Conservation (phyloP, 129 eudicot genomes). For the Tanacetum coccineum region DNA sequence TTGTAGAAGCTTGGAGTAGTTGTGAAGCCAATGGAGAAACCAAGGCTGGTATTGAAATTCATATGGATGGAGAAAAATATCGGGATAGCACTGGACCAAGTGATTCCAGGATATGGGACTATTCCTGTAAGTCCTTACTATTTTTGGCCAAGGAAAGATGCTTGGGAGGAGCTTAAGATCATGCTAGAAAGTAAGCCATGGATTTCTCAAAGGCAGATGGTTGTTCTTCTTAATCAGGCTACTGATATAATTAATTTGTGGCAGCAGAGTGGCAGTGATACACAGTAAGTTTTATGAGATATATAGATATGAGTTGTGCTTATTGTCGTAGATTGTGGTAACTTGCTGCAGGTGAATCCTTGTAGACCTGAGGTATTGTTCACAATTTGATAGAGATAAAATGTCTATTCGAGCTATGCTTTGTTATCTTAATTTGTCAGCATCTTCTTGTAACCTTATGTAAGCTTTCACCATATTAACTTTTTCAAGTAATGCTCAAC, state of each 20-base stretch:
- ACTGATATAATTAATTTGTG: slow-evolving; percentile 90
- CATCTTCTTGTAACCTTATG: neutral
- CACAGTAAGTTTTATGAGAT: slow-evolving; percentile 21
- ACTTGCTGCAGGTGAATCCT: neutral
- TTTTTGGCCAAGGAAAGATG: slow-evolving; percentile 97
- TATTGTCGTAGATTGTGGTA: slow-evolving; percentile 23
- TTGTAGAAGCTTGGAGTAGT: slow-evolving; percentile 66
- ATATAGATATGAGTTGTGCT: slow-evolving; percentile 1
- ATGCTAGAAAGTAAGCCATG: slow-evolving; percentile 89
- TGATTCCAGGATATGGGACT: slow-evolving; percentile 85
- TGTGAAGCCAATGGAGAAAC: slow-evolving; percentile 72
- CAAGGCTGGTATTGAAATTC: slow-evolving; percentile 82
- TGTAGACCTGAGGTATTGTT: slow-evolving; percentile 11
- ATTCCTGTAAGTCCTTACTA: slow-evolving; percentile 84
- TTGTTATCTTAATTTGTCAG: neutral
- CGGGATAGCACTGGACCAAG: slow-evolving; percentile 78
- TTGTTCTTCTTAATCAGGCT: slow-evolving; percentile 85
- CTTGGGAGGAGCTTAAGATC: slow-evolving; percentile 85
- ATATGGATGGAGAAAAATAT: slow-evolving; percentile 93
- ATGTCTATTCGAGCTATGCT: neutral
- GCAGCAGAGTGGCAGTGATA: slow-evolving; percentile 71
- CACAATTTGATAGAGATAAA: slow-evolving; percentile 7
- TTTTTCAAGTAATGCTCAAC: no score
- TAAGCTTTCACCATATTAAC: no score
- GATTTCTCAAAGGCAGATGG: slow-evolving; percentile 71